Evolutionary conservation across 2,329 filamentous ascomycete species (phyloP).

Genomic region (Massarina eburnea): DNA sequence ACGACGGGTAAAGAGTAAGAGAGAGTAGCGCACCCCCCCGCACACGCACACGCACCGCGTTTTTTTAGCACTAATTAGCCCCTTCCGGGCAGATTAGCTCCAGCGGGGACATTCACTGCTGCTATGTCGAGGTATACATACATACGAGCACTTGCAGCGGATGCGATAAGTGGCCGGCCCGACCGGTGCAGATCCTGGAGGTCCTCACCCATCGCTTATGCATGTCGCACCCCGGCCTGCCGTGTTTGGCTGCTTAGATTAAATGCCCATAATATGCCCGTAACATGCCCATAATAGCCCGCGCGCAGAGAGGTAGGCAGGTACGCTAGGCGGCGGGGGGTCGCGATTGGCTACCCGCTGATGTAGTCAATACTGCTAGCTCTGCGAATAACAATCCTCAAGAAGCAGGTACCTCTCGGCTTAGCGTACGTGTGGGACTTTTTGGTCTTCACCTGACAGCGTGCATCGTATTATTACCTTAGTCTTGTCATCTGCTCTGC

Average conservation of each 20-base stretch:
- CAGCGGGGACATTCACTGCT: conserved; percentile 21
- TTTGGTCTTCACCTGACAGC: conserved; percentile 36
- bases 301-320: not conserved
- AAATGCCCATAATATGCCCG: conserved; percentile 31
- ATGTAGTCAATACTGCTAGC: conserved; percentile 37
- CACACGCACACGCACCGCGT: conserved; percentile 26
- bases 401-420: conserved; percentile 26
- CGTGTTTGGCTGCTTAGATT: conserved; percentile 22
- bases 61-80: conserved; percentile 37
- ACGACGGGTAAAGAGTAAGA: not conserved
- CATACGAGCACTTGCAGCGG: conserved; percentile 44
- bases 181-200: conserved; percentile 41
- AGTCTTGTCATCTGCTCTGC: too few relatives aligned
- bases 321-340: conserved; percentile 12
- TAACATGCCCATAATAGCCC: not conserved
- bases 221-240: conserved; percentile 37
- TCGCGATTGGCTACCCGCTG: conserved; percentile 38
- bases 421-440: conserved; percentile 16
- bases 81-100: conserved; percentile 23
- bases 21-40: not conserved
- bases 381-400: conserved; percentile 36
- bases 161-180: conserved; percentile 44
- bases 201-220: conserved; percentile 32
- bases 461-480: too few relatives aligned
- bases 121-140: too few relatives aligned